Base-by-base conservation (phyloP, 2,329 filamentous ascomycete genomes). In the Paraphaeosphaeria minitans region DNA sequence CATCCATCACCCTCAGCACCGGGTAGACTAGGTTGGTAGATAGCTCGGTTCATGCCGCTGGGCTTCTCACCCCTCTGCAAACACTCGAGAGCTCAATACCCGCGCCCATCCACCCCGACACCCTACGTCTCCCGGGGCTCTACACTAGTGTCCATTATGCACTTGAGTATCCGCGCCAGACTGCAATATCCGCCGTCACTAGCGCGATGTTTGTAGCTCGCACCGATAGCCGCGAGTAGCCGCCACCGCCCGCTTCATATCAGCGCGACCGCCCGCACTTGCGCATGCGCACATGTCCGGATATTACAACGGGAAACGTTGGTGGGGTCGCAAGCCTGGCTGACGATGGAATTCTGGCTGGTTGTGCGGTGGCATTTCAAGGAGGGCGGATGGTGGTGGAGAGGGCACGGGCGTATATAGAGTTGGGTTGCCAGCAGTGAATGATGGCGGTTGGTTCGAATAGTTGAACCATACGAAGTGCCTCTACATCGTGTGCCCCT, bases 361-460 rank as follows among this genome's bases (percentile, higher is more conserved):
- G 43, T 48, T 21, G 37, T 50, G 31, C 16, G 8, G 52, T 68
- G 67, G 65, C 57, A 69, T 69, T 65, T 68, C 61, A 58, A 67
- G 72, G 56, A 37, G 8, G 33, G 53, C 72, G 72, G 72, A 70
- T 74, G 70, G 66, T 37, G 49, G 58, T 63, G 71, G 71, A n/a
- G 57, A 65, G 13, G 37, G 10, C 16, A 13, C 16, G 27, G 21
- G 33, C 37, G 61, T 66, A 64, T 64, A 65, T 68, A 72, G 47
- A 43, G 24, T 12, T 24, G 24, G 37, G 1, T n/a, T 39, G 37
- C 12, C 37, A 8, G 13, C 8, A 2, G 4, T n/a, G 21, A 7
- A 22, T 31, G 41, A 10, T 21, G 37, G 24, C 10, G 22, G 3
- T n/a, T 49, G 14, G 14, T 4, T 53, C 16, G 37, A 22, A 21